Evolutionary conservation across 768 basidiomycete genomes (phyloP), one percentile per base, ranked within the genome.

Genomic region (Boletus reticulatus): DNA sequence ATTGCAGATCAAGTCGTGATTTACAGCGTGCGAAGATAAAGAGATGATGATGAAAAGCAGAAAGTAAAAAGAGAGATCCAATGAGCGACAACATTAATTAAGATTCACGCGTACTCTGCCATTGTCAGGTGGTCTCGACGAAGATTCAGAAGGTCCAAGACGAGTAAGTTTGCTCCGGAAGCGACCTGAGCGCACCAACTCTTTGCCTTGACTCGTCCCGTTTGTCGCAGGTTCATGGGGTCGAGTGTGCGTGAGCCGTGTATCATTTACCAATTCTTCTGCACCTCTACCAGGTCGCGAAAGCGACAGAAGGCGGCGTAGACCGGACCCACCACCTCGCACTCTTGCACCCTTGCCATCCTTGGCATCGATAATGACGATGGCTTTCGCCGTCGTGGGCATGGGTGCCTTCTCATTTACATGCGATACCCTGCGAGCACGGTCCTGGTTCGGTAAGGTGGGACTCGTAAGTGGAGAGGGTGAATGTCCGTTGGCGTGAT

Each of bases 291-390:
- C 58, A 4, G 69, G 60, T 19, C 66, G 64, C n/a, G 70, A 72
- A 36, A 71, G 57, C 17, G 70, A 73, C 38, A 73, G 55, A 24
- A 72, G 62, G 24, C 70, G 70, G 37, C 70, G 68, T 43, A 72
- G 39, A 43, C 70, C 70, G 6, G 70, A 70, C 29, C 69, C 63
- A 31, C 65, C 59, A 41, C 68, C 68, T 50, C 65, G 70, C 43
- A 48, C 39, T 31, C 62, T 60, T n/a, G 54, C 36, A 32, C 41
- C 48, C 62, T 62, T 73, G 45, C 76, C 75, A 24, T 83, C 80
- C 52, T 84, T 71, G 6, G 81, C 79, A 49, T 87, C 85, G 43
- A 86, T 72, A 54, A 84, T 77, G 7, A 80, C 84, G 50, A 87
- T 82, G 9, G 84, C 80, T 64, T 85, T 88, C 32, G 83, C 82